Conservation (phyloP, 805 yeast genomes). For the Ogataea saltuana region DNA sequence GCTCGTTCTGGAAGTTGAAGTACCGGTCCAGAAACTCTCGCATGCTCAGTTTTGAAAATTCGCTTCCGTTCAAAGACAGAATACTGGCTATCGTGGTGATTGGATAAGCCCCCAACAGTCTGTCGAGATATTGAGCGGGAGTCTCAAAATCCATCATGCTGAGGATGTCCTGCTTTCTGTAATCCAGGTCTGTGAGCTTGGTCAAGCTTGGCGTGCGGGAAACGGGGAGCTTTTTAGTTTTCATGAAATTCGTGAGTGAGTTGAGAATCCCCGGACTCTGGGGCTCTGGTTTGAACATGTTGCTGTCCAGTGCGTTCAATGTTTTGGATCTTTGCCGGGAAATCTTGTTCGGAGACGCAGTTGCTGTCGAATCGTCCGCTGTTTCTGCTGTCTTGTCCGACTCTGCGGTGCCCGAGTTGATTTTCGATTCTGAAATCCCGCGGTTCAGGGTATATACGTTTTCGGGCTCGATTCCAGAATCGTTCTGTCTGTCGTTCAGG, state of each 20-base stretch:
- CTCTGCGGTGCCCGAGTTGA: conserved; percentile 6
- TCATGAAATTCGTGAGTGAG: conserved; percentile 34
- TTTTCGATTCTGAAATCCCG: not conserved
- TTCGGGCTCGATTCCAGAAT: not conserved
- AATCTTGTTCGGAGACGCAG: conserved; percentile 8
- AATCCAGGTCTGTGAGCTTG: conserved; percentile 1
- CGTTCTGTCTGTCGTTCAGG: conserved; percentile 20
- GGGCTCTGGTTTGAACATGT: conserved; percentile 11
- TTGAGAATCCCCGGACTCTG: conserved; percentile 29
- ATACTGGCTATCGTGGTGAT: conserved; percentile 29
- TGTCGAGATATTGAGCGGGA: conserved; percentile 34
- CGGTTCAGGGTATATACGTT: not conserved
- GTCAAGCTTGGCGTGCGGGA: conserved; percentile 7
- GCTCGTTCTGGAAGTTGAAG: conserved; percentile 54
- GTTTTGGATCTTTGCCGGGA: conserved; percentile 37
- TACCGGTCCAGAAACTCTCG: conserved; percentile 33
- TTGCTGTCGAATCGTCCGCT: conserved; percentile 6
- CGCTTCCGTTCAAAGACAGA: conserved; percentile 34
- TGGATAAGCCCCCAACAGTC: conserved; percentile 32
- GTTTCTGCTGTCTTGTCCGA: not conserved
- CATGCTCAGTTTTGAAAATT: conserved; percentile 27
- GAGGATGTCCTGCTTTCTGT: conserved; percentile 10
- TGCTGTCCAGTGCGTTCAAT: conserved; percentile 29
- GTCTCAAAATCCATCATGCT: conserved; percentile 29
- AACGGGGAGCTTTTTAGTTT: conserved; percentile 19